Base-by-base conservation (phyloP, 192 early-diverging fungal genomes). In the Rhizoclosmatium globosum region DNA sequence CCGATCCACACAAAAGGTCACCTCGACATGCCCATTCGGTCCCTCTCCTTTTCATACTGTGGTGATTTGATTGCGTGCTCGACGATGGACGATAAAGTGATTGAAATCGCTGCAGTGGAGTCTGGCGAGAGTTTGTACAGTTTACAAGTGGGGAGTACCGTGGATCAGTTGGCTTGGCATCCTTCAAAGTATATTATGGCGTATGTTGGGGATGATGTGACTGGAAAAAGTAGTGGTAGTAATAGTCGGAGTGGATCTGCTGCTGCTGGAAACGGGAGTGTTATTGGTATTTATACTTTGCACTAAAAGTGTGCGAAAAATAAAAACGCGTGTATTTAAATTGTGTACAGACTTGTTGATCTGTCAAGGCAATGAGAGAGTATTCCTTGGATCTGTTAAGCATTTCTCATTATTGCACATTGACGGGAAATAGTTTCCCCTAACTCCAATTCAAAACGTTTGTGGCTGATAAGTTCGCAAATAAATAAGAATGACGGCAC, bases 81-180 rank as follows among this genome's bases (percentile, higher is more conserved):
- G 9, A 92, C 89, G 6, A 94, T 92, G 0, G 94, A 95, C 79
- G 94, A 95, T 83, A 78, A 88, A 39, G 78, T 87, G 42, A 94
- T 95, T 71, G 92, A 94, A 57, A 92, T 95, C 76, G 93, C 93
- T 86, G 84, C 91, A 86, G 93, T 94, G 0, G 91, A 94, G 65
- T 87, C 90, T 42, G 93, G 93, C 3, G 89, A 92, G 53, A 89
- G 85, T 1, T 81, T 95, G 9, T 88, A 95, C 76, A 91, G 89
- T 21, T 87, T 95, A n/a, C 74, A 82, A 23, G 92, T 90, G 43
- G 83, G 74, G 64, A 89, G 92, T 4, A 89, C 93, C 11, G 91
- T 90, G 79, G 93, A 94, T 78, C 89, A 89, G 4, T 89, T 94
- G 1, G 91, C 93, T 23, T 95, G 94, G 94, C 92, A 95, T 76